Evolutionary conservation across 192 early-diverging fungal species (phyloP).

Genomic region (Lunasporangiospora selenospora): DNA sequence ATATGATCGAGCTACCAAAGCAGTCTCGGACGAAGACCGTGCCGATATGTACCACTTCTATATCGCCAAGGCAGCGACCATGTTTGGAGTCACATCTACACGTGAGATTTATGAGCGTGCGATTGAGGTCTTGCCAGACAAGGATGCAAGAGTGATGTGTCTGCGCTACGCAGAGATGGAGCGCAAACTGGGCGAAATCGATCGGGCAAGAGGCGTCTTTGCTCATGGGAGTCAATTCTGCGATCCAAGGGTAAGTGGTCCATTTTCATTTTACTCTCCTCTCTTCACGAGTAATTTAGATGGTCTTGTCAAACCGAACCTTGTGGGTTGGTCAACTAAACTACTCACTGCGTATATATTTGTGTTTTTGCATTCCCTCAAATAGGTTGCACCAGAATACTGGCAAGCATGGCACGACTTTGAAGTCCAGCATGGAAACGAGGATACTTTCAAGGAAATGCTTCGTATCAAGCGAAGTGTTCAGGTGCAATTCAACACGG

Average conservation of each 20-base stretch:
- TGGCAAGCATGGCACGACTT: constrained; percentile 97
- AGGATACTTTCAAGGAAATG: constrained; percentile 99
- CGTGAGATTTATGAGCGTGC: constrained; percentile 96
- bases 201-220: constrained; percentile 90
- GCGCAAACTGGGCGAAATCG: constrained; percentile 91
- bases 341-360: no score
- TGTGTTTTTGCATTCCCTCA: no score
- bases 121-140: constrained; percentile 85
- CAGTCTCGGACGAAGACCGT: constrained; percentile 77
- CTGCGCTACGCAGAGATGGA: constrained; percentile 89
- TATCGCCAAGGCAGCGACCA: constrained; percentile 85
- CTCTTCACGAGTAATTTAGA: neutral
- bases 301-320: no score
- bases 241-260: constrained; percentile 74
- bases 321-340: no score
- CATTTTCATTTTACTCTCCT: neutral
- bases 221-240: constrained; percentile 87
- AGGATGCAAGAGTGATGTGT: constrained; percentile 76
- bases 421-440: constrained; percentile 96
- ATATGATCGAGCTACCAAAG: constrained; percentile 90
- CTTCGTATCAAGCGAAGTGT: constrained; percentile 91
- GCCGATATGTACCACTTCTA: constrained; percentile 89
- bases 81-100: constrained; percentile 86
- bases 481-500: constrained; percentile 84
- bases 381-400: constrained; percentile 65